phyloP scores from a whole-genome alignment of 78 protist genomes.

The Dictyostelium firmibasis region DNA sequence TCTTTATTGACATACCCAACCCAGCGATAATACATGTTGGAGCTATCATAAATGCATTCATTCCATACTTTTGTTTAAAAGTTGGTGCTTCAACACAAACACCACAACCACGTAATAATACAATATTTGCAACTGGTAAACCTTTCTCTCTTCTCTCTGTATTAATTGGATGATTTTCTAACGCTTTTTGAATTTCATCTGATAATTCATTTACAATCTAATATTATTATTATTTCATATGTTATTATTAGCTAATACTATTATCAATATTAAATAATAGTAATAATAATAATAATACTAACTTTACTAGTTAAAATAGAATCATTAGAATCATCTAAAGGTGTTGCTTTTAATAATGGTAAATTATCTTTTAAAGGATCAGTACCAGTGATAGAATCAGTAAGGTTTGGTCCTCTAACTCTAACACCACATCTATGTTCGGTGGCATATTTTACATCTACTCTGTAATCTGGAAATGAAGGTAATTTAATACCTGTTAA shows the following conservation, averaged over 20 bases:
- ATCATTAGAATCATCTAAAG: conserved; percentile 34
- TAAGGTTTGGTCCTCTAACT: conserved; percentile 88
- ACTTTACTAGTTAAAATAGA: conserved; percentile 36
- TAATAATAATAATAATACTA: background rate
- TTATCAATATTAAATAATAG: too few relatives aligned
- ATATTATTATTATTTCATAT: too few relatives aligned
- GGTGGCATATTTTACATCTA: conserved; percentile 86
- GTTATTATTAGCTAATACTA: too few relatives aligned
- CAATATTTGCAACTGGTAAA: conserved; percentile 84
- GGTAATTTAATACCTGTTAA: conserved; percentile 80
- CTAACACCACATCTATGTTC: conserved; percentile 94
- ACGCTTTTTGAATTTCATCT: conserved; percentile 39
- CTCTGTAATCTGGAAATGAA: conserved; percentile 72
- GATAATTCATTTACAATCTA: conserved; percentile 84
- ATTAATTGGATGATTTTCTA: conserved; percentile 87
- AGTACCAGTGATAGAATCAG: conserved; percentile 87
- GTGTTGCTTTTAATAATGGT: conserved; percentile 48
- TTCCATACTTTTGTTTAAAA: conserved; percentile 52
- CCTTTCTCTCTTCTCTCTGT: conserved; percentile 61
- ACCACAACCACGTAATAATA: conserved; percentile 93
- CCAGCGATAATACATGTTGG: conserved; percentile 94
- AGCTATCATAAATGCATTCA: conserved; percentile 89
- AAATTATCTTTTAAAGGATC: conserved; percentile 92
- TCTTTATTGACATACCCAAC: conserved; percentile 84
- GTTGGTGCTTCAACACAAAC: conserved; percentile 81